Evolutionary conservation across 306 rosid species (phyloP).

Genomic region (Senna tora): DNA sequence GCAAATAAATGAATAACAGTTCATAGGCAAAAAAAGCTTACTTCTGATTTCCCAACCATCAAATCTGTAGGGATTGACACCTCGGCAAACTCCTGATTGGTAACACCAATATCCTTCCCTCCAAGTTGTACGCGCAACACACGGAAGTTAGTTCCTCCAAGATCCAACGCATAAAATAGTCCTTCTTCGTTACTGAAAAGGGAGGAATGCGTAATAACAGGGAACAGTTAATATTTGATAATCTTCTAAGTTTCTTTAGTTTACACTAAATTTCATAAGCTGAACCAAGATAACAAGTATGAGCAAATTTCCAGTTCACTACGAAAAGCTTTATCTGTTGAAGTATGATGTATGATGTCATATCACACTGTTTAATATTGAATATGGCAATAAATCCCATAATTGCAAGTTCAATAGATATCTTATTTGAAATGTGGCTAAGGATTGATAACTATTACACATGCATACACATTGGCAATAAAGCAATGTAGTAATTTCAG

Average conservation of each 20-base stretch:
- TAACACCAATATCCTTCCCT: slow-evolving; percentile 67
- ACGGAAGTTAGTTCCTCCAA: slow-evolving; percentile 98
- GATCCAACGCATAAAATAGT: slow-evolving; percentile 89
- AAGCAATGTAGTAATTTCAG: neutral
- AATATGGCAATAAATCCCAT: neutral
- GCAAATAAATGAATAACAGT: neutral
- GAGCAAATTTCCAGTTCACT: slow-evolving; percentile 2
- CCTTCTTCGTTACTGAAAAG: slow-evolving; percentile 78
- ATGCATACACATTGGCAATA: neutral
- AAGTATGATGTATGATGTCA: neutral
- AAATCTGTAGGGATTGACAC: slow-evolving; percentile 80
- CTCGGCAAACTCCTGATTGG: slow-evolving; percentile 70
- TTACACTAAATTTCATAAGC: neutral
- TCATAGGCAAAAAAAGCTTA: slow-evolving; percentile 46
- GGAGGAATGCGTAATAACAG: slow-evolving; percentile 17
- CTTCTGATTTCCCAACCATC: slow-evolving; percentile 81
- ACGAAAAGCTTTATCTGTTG: neutral
- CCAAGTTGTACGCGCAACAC: slow-evolving; percentile 89
- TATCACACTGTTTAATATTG: neutral
- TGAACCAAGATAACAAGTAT: neutral
- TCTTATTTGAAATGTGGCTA: neutral
- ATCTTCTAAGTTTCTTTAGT: neutral
- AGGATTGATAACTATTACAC: neutral
- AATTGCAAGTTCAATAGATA: slow-evolving; percentile 1
- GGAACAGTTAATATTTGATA: neutral